Conservation (phyloP, 306 rosid species). For the Rosa persica region DNA sequence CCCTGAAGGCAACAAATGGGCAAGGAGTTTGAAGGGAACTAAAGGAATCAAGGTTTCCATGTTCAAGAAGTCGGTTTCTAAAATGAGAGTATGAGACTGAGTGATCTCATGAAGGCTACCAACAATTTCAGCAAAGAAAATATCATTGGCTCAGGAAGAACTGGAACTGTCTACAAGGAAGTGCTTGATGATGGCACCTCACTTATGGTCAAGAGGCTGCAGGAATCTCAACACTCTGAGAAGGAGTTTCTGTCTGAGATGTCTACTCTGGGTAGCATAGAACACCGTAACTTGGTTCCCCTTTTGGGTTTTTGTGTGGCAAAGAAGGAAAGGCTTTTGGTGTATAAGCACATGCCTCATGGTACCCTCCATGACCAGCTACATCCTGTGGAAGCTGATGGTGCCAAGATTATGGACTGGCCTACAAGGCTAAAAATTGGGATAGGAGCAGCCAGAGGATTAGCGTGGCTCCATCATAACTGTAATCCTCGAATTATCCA, state of each 20-base stretch:
- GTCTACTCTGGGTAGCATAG: slow-evolving; percentile 69
- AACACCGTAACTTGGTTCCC: slow-evolving; percentile 80
- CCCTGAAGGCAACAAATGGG: slow-evolving; percentile 97
- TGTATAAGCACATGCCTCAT: slow-evolving; percentile 70
- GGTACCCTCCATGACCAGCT: slow-evolving; percentile 79
- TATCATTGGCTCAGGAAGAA: slow-evolving; percentile 79
- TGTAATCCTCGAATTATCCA: slow-evolving; percentile 95
- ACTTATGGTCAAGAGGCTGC: slow-evolving; percentile 90
- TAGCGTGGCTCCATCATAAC: slow-evolving; percentile 94
- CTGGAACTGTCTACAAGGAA: slow-evolving; percentile 82
- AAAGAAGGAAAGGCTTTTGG: slow-evolving; percentile 82
- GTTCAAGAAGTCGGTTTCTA: slow-evolving; percentile 77
- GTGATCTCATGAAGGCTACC: slow-evolving; percentile 95
- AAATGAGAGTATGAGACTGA: slow-evolving; percentile 86
- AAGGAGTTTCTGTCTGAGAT: slow-evolving; percentile 86
- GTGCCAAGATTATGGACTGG: slow-evolving; percentile 61
- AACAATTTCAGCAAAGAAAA: slow-evolving; percentile 68
- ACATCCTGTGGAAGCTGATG: slow-evolving; percentile 46
- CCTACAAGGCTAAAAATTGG: slow-evolving; percentile 78
- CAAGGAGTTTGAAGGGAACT: slow-evolving; percentile 71
- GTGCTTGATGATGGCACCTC: slow-evolving; percentile 70
- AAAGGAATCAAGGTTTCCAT: slow-evolving; percentile 82
- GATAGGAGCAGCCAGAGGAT: slow-evolving; percentile 87
- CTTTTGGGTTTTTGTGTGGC: slow-evolving; percentile 84
- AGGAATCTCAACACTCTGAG: slow-evolving; percentile 79